Evolutionary conservation across 805 yeast species (phyloP).

Genomic region (Wickerhamomyces chambardii): DNA sequence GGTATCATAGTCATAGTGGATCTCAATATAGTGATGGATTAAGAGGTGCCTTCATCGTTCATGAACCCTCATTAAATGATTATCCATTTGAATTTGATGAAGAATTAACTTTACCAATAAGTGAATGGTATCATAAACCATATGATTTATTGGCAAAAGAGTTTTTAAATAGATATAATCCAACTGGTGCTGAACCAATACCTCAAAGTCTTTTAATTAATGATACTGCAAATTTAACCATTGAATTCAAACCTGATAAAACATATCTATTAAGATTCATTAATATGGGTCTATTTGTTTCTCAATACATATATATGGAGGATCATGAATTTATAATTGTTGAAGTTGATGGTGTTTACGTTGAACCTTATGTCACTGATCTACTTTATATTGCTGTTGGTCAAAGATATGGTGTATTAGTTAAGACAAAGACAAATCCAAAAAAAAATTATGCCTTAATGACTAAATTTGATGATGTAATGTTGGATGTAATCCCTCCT

Average conservation of each 20-base stretch:
- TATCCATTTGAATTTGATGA: constrained; percentile 55
- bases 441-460: constrained; percentile 48
- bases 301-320: constrained; percentile 61
- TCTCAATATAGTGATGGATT: constrained; percentile 75
- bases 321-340: constrained; percentile 66
- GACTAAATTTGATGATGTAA: constrained; percentile 50
- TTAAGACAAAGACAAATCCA: constrained; percentile 40
- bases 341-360: constrained; percentile 68
- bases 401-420: constrained; percentile 68
- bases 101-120: constrained; percentile 44
- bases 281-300: constrained; percentile 65
- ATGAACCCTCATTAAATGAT: constrained; percentile 30
- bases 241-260: constrained; percentile 46
- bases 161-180: constrained; percentile 59
- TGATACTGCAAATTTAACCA: constrained; percentile 49
- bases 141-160: constrained; percentile 34
- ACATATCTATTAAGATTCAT: constrained; percentile 58
- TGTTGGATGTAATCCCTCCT: constrained; percentile 63
- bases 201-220: constrained; percentile 61
- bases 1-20: constrained; percentile 80
- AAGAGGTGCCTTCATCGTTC: constrained; percentile 59
- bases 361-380: constrained; percentile 46
- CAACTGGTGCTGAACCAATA: constrained; percentile 81
- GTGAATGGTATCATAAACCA: constrained; percentile 58
- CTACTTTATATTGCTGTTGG: constrained; percentile 66